Evolutionary conservation across 495 filamentous ascomycete genomes (phyloP).

Genomic region (Cairneyella variabilis): DNA sequence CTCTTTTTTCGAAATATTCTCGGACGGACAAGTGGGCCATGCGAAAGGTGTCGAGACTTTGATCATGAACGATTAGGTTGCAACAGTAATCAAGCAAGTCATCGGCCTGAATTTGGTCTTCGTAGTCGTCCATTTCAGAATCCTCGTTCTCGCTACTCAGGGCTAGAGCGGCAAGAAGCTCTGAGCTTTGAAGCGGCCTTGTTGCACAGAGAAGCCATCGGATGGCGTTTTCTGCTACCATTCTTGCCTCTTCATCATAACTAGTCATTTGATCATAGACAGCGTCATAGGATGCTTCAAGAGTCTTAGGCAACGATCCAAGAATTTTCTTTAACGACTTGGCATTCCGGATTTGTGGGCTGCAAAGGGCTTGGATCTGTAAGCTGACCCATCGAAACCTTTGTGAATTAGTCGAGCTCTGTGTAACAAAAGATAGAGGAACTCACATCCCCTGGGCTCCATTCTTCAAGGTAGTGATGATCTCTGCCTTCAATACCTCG

Average conservation of each 20-base stretch:
- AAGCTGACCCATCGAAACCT: slow-evolving; percentile 35
- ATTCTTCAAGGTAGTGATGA: too few species aligned
- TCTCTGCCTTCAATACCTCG: too few species aligned
- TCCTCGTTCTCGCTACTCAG: too few species aligned
- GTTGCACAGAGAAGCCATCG: too few species aligned
- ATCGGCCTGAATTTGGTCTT: not conserved
- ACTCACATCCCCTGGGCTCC: too few species aligned
- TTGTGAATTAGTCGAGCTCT: too few species aligned
- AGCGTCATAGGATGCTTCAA: too few species aligned
- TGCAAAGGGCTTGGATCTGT: slow-evolving; percentile 17
- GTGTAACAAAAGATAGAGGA: too few species aligned
- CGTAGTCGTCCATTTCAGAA: not conserved
- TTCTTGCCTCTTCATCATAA: too few species aligned
- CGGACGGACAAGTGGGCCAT: slow-evolving; percentile 8
- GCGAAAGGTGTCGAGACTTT: not conserved
- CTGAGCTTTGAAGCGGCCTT: too few species aligned
- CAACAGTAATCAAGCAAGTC: slow-evolving; percentile 4
- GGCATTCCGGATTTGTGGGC: slow-evolving; percentile 2
- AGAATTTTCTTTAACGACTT: not conserved
- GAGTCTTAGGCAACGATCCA: not conserved
- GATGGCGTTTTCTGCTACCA: too few species aligned
- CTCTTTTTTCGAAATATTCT: slow-evolving; percentile 1
- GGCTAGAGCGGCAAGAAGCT: not conserved
- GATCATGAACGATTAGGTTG: slow-evolving; percentile 22
- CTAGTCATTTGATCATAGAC: too few species aligned